Evolutionary conservation across 1,284 basidiomycete genomes (phyloP), one percentile per base, ranked within the genome.

Genomic region (Pterulicium gracile): DNA sequence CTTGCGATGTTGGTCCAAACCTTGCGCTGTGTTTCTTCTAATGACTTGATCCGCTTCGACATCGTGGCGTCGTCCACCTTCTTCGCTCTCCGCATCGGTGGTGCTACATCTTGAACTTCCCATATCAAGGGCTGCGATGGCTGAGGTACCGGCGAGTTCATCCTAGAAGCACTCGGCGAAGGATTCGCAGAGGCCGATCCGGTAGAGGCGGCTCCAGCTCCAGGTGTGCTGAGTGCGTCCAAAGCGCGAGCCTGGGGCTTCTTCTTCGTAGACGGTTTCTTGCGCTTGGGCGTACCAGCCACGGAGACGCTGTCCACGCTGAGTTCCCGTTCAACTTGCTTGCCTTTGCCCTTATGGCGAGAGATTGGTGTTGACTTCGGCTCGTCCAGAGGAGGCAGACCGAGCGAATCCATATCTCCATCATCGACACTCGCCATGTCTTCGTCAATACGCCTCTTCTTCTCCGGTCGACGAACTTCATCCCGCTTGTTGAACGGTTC

Each of bases 1-100:
- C 77, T 70, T 1, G 87, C 88, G 44, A 94, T 89, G 53, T 80
- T 82, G 19, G 80, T 79, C 90, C 91, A 94, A 5, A 88, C 84
- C 61, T 88, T 88, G 51, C 77, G 75, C 63, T 92, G 89, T 1
- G 87, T 70, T 55, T 93, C 89, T 58, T 93, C 88, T 32, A 93
- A 58, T 2, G 76, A 72, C 58, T 78, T 81, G 45, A 89, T 69
- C 24, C 86, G 76, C 58, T 88, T 87, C 18, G 74, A 59, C 75
- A 85, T 83, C 2, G 75, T 69, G 45, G 61, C 65, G 44, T 84
- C 82, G 48, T 88, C 86, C 3, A 86, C 67, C 58, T 79, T 84
- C 61, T 82, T 85, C 5, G 84, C 83, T 52, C 72, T 79, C 63
- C 72, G 83, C 56, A 88, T 61, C 18, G 79, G 75, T 7, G 81